Evolutionary conservation across 495 filamentous ascomycete species (phyloP).

Genomic region (Sporormia fimetaria): DNA sequence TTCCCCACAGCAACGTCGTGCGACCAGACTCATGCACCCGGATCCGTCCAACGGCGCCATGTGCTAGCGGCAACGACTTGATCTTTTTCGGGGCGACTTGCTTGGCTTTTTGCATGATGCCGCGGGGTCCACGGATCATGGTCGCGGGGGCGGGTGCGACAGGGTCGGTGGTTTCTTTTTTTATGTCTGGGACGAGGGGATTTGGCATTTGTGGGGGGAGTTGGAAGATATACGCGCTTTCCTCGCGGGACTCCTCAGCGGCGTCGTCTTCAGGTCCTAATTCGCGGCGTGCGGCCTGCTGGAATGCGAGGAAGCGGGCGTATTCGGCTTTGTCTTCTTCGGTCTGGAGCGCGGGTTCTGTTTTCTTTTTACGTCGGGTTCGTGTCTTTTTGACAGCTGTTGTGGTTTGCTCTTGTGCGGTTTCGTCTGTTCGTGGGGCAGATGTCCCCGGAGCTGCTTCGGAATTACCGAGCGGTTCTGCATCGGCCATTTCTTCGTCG

Average conservation of each 20-base stretch:
- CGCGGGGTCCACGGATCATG: neutral
- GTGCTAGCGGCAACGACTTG: constrained; percentile 13
- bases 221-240: constrained; percentile 49
- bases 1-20: constrained; percentile 51
- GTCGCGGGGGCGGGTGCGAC: neutral
- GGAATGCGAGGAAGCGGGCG: constrained; percentile 29
- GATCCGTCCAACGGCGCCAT: constrained; percentile 47
- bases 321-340: constrained; percentile 36
- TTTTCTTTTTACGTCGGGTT: constrained; percentile 16
- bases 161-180: constrained; percentile 25
- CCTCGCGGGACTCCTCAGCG: constrained; percentile 36
- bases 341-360: constrained; percentile 32
- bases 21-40: constrained; percentile 49
- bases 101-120: neutral
- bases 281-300: constrained; percentile 22
- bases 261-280: constrained; percentile 29
- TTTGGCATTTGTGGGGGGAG: constrained; percentile 50
- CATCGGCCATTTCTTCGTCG: constrained; percentile 16
- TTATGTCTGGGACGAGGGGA: constrained; percentile 33
- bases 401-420: constrained; percentile 8
- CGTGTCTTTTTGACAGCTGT: constrained; percentile 27
- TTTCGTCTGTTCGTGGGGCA: too few species aligned
- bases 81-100: constrained; percentile 11
- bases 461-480: constrained; percentile 1
- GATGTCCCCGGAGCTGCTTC: neutral